Conservation (phyloP, 164 flowering plant species). For the Umbellularia californica region DNA sequence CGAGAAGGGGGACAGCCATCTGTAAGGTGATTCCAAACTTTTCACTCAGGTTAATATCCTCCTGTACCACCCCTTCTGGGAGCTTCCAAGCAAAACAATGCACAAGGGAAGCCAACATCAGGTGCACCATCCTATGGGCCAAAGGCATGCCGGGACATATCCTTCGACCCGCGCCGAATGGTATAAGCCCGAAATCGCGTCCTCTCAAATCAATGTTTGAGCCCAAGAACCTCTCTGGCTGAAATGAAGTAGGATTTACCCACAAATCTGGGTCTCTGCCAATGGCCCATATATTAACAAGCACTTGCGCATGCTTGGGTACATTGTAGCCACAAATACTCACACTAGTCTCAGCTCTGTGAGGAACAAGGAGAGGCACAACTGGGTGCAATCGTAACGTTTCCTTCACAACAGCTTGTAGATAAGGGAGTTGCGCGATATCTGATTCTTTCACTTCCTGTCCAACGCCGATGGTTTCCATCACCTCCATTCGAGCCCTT, state of each 20-base stretch:
- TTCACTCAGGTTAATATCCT: constrained; percentile 21
- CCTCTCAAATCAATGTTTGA: constrained; percentile 16
- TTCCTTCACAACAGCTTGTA: constrained; percentile 21
- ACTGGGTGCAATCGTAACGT: constrained; percentile 18
- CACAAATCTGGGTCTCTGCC: constrained; percentile 18
- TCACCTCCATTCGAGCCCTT: constrained; percentile 11
- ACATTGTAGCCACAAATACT: constrained; percentile 4
- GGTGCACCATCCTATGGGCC: constrained; percentile 13
- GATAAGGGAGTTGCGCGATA: constrained; percentile 9
- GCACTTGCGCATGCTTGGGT: constrained; percentile 18
- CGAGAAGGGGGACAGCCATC: constrained; percentile 12
- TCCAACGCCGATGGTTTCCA: background rate
- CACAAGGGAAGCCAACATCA: constrained; percentile 21
- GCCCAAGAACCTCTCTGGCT: constrained; percentile 24
- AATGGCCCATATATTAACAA: constrained; percentile 23
- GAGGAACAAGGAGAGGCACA: constrained; percentile 16
- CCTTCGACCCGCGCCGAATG: constrained; percentile 24
- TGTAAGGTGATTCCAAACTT: constrained; percentile 20
- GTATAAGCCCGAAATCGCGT: constrained; percentile 17
- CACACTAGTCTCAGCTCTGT: constrained; percentile 12
- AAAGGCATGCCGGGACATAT: constrained; percentile 24
- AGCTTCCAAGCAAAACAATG: constrained; percentile 18
- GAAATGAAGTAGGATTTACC: constrained; percentile 14
- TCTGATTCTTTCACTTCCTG: constrained; percentile 10
- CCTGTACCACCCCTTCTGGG: constrained; percentile 8